Evolutionary conservation across 2,329 filamentous ascomycete species (phyloP).

Genomic region (Zymoseptoria passerinii): DNA sequence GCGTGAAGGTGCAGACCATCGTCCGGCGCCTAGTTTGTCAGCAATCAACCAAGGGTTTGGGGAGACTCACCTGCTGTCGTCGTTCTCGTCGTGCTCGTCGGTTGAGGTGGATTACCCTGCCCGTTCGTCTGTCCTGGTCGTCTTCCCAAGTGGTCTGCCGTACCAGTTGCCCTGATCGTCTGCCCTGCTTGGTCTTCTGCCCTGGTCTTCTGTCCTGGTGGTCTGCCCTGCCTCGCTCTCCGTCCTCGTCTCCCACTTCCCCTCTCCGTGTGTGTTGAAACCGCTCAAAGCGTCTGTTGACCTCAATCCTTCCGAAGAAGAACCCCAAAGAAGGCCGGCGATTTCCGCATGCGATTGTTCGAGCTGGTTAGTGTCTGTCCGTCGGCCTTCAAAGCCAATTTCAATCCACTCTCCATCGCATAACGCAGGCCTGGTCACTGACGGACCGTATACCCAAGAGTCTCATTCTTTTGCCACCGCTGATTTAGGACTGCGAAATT

Average conservation of each 20-base stretch:
- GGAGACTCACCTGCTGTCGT: too few relatives aligned
- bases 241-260: background rate
- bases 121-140: too few relatives aligned
- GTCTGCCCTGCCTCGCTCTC: background rate
- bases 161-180: too few relatives aligned
- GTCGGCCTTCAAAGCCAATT: background rate
- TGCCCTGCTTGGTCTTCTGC: too few relatives aligned
- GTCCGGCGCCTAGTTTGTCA: background rate
- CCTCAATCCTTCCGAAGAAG: too few relatives aligned
- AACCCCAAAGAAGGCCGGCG: background rate
- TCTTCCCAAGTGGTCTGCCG: too few relatives aligned
- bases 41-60: too few relatives aligned
- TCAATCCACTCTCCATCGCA: background rate
- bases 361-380: background rate
- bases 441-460: background rate
- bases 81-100: too few relatives aligned
- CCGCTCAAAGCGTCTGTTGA: background rate
- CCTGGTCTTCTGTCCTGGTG: too few relatives aligned
- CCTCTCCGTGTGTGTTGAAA: background rate
- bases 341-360: too few relatives aligned
- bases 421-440: background rate
- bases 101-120: too few relatives aligned
- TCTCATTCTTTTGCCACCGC: background rate
- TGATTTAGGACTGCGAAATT: background rate
- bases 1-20: too few relatives aligned